phyloP scores from a whole-genome alignment of 371 early-diverging fungal species.

The Zancudomyces culisetae region DNA sequence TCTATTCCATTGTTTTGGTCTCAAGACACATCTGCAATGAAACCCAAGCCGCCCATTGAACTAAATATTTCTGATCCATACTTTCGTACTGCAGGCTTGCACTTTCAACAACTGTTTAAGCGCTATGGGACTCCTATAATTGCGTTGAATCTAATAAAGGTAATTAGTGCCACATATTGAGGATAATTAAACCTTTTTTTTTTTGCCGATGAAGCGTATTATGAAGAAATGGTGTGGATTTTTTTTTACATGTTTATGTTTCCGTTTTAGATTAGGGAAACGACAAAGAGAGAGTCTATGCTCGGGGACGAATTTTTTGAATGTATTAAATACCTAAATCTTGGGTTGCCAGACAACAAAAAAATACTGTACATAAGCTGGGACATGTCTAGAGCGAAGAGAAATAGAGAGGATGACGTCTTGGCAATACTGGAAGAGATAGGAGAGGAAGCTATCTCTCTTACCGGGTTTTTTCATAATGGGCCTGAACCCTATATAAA shows the following conservation, averaged over 20 bases:
- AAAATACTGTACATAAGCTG: slow-evolving; percentile 72
- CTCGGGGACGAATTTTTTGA: slow-evolving; percentile 69
- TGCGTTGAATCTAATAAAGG: slow-evolving; percentile 82
- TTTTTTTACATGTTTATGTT: neutral
- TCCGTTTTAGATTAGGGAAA: slow-evolving; percentile 50
- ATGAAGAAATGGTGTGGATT: no score
- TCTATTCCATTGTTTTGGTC: slow-evolving; percentile 92
- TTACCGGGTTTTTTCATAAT: slow-evolving; percentile 83
- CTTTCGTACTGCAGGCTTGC: slow-evolving; percentile 71
- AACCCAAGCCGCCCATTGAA: slow-evolving; percentile 89
- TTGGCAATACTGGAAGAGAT: slow-evolving; percentile 72
- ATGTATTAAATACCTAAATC: slow-evolving; percentile 67
- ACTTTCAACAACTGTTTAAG: slow-evolving; percentile 75
- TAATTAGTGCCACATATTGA: no score
- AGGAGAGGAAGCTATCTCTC: slow-evolving; percentile 61
- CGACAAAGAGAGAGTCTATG: slow-evolving; percentile 64
- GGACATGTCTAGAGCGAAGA: slow-evolving; percentile 95
- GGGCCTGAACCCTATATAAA: slow-evolving; percentile 52
- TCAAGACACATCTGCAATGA: slow-evolving; percentile 77
- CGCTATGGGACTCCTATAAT: slow-evolving; percentile 80
- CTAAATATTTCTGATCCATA: slow-evolving; percentile 80
- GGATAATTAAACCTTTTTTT: neutral
- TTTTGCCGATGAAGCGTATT: no score
- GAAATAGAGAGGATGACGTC: slow-evolving; percentile 77
- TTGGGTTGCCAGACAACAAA: slow-evolving; percentile 61